These are phyloP conservation scores for Cytospora paraplurivora DNA, from an alignment of 2,329 filamentous ascomycete species.

Conservation along the genomic window DNA sequence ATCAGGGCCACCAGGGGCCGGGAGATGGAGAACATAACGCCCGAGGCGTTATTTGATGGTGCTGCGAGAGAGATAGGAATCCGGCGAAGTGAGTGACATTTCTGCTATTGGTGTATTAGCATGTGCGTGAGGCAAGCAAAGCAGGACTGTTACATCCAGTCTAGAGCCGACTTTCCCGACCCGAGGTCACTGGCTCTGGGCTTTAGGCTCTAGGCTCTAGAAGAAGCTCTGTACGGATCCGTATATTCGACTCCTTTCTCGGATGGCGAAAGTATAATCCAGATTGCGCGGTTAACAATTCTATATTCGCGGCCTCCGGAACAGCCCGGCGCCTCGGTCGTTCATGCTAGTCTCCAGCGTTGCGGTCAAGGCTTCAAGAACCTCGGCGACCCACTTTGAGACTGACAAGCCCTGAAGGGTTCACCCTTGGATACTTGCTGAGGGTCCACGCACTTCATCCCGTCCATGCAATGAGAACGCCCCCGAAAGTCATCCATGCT, in stretches of 20 bases:
- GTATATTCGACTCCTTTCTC: no score
- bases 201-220: no score
- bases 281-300: not conserved
- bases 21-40: constrained; percentile 2
- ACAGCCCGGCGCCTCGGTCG: constrained; percentile 24
- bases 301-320: not conserved
- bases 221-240: no score
- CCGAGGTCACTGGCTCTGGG: no score
- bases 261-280: no score
- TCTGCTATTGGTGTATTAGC: no score
- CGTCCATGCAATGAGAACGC: constrained; percentile 5
- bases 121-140: no score
- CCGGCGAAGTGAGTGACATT: no score
- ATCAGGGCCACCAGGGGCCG: constrained; percentile 1
- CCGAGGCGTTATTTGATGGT: constrained; percentile 3
- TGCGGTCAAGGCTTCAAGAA: constrained; percentile 12
- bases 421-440: constrained; percentile 17
- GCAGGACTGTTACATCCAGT: no score
- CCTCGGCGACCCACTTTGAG: constrained; percentile 24
- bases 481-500: constrained; percentile 12
- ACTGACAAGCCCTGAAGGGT: not conserved
- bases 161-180: no score
- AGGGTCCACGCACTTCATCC: constrained; percentile 15
- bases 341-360: not conserved
- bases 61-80: no score